Conservation (phyloP, 164 flowering plant species). For the Nymphaea colorata region DNA sequence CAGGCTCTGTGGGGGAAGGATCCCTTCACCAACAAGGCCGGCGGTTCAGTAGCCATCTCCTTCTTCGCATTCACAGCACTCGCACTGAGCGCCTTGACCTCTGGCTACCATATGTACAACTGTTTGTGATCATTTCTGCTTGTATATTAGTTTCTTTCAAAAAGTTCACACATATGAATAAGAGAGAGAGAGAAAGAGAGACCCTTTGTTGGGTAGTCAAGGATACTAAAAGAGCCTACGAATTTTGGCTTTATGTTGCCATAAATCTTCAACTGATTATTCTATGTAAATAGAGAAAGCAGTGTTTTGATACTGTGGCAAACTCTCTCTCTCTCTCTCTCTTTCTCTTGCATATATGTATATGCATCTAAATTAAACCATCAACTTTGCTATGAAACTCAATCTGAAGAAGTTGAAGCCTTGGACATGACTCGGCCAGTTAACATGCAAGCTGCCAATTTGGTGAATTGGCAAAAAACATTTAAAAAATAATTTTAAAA, state of each 20-base stretch:
- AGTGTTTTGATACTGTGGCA: not conserved
- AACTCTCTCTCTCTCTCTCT: not conserved
- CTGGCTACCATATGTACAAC: constrained; percentile 59
- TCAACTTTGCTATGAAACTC: too few species aligned
- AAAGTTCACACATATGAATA: not conserved
- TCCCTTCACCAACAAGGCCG: constrained; percentile 71
- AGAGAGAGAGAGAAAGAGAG: not conserved
- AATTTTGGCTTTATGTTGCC: not conserved
- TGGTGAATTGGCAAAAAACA: too few species aligned
- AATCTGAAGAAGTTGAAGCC: too few species aligned
- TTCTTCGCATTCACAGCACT: constrained; percentile 71
- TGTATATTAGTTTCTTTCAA: too few species aligned
- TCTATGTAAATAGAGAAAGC: not conserved
- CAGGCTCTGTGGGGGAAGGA: constrained; percentile 81
- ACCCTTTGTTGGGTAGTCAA: not conserved
- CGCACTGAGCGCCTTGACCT: constrained; percentile 66
- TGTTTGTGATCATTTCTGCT: not conserved
- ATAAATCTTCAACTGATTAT: not conserved
- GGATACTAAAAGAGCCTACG: not conserved
- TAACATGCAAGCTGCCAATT: too few species aligned
- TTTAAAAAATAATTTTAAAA: too few species aligned
- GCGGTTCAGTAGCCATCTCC: constrained; percentile 65
- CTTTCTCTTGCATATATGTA: too few species aligned
- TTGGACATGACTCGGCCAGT: too few species aligned
- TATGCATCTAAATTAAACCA: too few species aligned